Evolutionary conservation across 148 eudicot species (phyloP).

Genomic region (Rhododendron vialii): DNA sequence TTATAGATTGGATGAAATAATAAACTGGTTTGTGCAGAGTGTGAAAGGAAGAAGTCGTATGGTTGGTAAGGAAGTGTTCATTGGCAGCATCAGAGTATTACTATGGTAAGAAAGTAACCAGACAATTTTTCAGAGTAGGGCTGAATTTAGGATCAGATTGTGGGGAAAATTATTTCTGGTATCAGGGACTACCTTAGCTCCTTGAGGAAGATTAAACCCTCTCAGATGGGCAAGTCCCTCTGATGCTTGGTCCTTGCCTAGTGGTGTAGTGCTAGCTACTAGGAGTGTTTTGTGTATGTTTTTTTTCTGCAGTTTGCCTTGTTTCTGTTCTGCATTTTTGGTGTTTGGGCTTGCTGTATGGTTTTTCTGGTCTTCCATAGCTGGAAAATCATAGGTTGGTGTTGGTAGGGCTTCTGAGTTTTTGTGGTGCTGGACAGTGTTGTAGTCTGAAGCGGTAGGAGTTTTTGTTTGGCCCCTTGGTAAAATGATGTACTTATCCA

Average conservation of each 20-base stretch:
- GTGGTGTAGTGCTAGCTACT: no score
- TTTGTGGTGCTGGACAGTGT: background rate
- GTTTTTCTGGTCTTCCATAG: background rate
- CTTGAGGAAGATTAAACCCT: background rate
- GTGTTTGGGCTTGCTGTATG: background rate
- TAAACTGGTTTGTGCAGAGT: background rate
- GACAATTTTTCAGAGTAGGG: background rate
- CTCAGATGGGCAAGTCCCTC: background rate
- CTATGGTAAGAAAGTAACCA: background rate
- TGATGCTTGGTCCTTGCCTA: background rate
- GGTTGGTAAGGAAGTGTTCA: background rate
- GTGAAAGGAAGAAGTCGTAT: background rate
- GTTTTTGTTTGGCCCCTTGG: background rate
- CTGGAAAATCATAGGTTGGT: no score
- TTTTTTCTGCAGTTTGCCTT: background rate
- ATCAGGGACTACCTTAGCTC: background rate
- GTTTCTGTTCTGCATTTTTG: background rate
- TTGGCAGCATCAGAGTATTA: background rate
- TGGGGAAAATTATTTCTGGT: background rate
- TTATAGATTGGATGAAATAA: background rate
- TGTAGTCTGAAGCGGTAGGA: background rate
- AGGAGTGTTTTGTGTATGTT: background rate
- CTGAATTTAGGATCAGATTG: background rate
- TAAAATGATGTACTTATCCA: background rate
- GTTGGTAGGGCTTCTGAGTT: background rate